Evolutionary conservation across 371 early-diverging fungal genomes (phyloP).

Genomic region (Mucor racemosus): DNA sequence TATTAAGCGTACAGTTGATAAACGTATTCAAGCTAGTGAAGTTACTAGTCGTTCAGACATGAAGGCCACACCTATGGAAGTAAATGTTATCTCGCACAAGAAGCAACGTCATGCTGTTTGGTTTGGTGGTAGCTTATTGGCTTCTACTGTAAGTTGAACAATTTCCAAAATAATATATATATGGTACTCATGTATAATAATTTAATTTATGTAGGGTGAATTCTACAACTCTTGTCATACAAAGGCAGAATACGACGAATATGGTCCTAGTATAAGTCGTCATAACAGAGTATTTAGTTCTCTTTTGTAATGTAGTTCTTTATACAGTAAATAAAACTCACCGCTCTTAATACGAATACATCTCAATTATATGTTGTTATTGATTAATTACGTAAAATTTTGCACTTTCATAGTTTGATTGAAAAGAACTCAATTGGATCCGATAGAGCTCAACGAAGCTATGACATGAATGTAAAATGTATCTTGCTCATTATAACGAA

Average conservation of each 20-base stretch:
- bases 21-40: conserved; percentile 78
- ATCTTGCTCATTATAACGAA: too few species aligned
- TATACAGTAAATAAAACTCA: background rate
- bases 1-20: conserved; percentile 88
- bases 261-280: conserved; percentile 94
- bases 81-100: conserved; percentile 97
- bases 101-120: conserved; percentile 98
- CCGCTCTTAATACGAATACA: too few species aligned
- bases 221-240: conserved; percentile 95
- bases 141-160: conserved; percentile 77
- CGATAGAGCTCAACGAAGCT: too few species aligned
- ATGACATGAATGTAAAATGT: too few species aligned
- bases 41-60: conserved; percentile 71
- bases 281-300: conserved; percentile 92
- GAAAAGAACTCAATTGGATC: too few species aligned
- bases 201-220: conserved; percentile 62
- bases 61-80: conserved; percentile 81
- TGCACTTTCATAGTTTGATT: too few species aligned
- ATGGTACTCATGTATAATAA: background rate
- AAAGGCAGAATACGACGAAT: conserved; percentile 98
- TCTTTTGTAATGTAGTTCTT: conserved; percentile 35
- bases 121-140: conserved; percentile 96
- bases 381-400: too few species aligned
- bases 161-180: background rate
- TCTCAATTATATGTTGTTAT: too few species aligned